Base-by-base conservation (phyloP, 192 early-diverging fungal genomes). In the Coemansia sp. region DNA sequence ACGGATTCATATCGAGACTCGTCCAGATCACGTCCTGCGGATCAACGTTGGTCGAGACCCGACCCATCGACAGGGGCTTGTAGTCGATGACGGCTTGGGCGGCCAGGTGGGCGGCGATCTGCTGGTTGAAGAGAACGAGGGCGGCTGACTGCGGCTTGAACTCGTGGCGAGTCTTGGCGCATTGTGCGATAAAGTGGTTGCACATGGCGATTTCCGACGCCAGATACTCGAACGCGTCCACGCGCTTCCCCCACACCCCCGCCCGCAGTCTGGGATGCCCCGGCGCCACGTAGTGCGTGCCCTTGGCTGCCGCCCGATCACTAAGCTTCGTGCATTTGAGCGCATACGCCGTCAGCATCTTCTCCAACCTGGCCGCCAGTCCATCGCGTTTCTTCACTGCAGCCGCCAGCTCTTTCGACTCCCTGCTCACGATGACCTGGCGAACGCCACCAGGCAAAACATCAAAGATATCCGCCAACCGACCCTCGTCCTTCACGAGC, bases 21-120 rank as follows among this genome's bases (percentile, higher is more conserved):
- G 86, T 80, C 95, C 95, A 97, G 57, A 94, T 88, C 10, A 97
- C 77, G 74, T 97, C 92, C 21, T 88, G 70, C 0, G 90, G 87
- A 41, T 87, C 70, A 21, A 97, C 85, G 31, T 90, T 85, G 14
- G 87, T 75, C 23, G 90, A 83, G 13, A 85, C 79, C 12, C 85
- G 83, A 34, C 79, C 72, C 91, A 94, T 93, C 8, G 75, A 77
- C 35, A 90, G 72, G 4, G 89, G 86, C 61, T 76, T 84, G 43
- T 88, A 83, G 73, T 92, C 82, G 12, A 91, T 69, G 11, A 92
- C 82, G 1, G 85, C 80, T 42, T 89, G 88, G 6, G 87, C 85
- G 12, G 94, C 93, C 76, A 93, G 87, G 59, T 97, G 93, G 1
- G 95, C 89, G 4, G 88, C 87, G 33, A 90, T 85, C 62, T 92